Base-by-base conservation (phyloP, 2,329 filamentous ascomycete species). In the Monosporascus sp. region DNA sequence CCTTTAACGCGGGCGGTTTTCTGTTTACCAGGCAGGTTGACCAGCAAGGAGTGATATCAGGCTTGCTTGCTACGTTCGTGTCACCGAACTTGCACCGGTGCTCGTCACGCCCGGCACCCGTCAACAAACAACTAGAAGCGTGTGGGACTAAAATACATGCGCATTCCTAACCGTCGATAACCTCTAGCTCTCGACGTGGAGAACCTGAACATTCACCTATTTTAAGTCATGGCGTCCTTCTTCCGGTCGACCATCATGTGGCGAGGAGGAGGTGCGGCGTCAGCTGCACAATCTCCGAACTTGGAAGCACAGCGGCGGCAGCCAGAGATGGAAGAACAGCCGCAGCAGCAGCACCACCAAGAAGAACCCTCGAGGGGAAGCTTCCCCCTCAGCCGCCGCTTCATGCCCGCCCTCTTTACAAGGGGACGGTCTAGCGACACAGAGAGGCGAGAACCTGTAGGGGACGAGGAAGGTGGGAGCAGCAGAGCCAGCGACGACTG, bases 401-500 rank as follows among this genome's bases (percentile, higher is more conserved):
- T 51, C 7, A 43, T 63, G n/a, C 57, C 57, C 25, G 27, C 49
- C 5, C 31, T 62, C 18, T 57, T 63, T 50, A 56, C 56, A 41
- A 20, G 38, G 6, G 52, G 59, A 31, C 59, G 56, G 37, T 38
- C 49, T 17, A 43, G 18, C n/a, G 51, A 47, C 44, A 48, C 36
- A 15, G 55, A 57, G 47, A 24, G 53, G 50, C 48, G 60, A 58
- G 37, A 48, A 52, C 52, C 54, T 36, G 47, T 48, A 20, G 15
- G 35, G 24, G 50, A 44, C 39, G 52, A 55, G 41, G 43, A 35
- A 35, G 50, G 35, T 37, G 51, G 55, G 41, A 36, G 35, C 22
- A 36, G 55, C 7, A 53, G 53, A 37, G 15, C 60, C 45, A 66
- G 65, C 22, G 68, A 67, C 18, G 70, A 75, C 47, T 76, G 72